Evolutionary conservation across 2,329 filamentous ascomycete genomes (phyloP).

Genomic region (Diaporthe destruens): DNA sequence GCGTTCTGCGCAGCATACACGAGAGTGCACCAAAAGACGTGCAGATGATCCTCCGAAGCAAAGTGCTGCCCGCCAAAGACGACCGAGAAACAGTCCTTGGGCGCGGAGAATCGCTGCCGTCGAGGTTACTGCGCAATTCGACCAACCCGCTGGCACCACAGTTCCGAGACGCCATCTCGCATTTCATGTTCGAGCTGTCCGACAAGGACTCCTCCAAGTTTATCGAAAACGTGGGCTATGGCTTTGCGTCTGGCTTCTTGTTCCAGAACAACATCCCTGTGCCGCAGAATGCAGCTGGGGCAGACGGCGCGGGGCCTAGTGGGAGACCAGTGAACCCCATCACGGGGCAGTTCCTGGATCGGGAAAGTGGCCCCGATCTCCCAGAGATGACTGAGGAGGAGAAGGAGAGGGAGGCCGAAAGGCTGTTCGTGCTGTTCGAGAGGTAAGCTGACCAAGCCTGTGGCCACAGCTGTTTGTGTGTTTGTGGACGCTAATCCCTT

Average conservation of each 20-base stretch:
- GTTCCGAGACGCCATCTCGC: conserved; percentile 79
- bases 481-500: conserved; percentile 41
- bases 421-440: conserved; percentile 91
- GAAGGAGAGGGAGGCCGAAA: conserved; percentile 91
- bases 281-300: conserved; percentile 74
- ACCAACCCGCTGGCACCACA: conserved; percentile 79
- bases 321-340: conserved; percentile 79
- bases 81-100: conserved; percentile 86
- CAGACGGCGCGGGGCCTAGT: conserved; percentile 51
- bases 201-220: conserved; percentile 83
- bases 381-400: conserved; percentile 90
- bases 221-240: conserved; percentile 93
- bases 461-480: not conserved
- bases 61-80: conserved; percentile 80
- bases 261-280: conserved; percentile 86
- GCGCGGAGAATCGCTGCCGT: conserved; percentile 78
- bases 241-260: conserved; percentile 91
- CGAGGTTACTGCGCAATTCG: conserved; percentile 81
- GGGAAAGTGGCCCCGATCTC: conserved; percentile 69
- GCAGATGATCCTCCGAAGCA: conserved; percentile 71
- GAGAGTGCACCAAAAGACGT: conserved; percentile 74
- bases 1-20: conserved; percentile 78
- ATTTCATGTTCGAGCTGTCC: conserved; percentile 88
- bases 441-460: conserved; percentile 63
- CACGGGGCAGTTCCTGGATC: conserved; percentile 84